Base-by-base conservation (phyloP, 2,329 filamentous ascomycete species). In the Ampelomyces quisqualis region DNA sequence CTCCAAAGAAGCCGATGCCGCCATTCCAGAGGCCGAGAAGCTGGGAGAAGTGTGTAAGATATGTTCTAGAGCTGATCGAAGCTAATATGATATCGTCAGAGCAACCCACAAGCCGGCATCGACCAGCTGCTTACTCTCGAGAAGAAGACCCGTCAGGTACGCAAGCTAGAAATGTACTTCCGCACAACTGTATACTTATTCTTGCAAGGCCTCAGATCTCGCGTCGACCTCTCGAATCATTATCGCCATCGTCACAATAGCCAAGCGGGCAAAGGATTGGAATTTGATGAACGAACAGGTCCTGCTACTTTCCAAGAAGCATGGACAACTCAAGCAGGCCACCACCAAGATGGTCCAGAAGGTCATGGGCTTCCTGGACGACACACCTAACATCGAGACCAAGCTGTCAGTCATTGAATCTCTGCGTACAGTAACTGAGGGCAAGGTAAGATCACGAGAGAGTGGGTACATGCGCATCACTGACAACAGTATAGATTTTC, bases 331-430 rank as follows among this genome's bases (percentile, higher is more conserved):
- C 67, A 98, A 98, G 74, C 93, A 97, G 73, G 93, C 93, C 64
- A 93, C 90, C 63, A 97, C 93, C 60, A 93, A 91, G 77, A 98
- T 98, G 93, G 90, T 98, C 47, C 93, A 98, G 77, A 86, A 85
- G 33, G 90, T 95, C 49, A 95, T 98, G 84, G 79, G 77, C 45
- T 96, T 97, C 71, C 74, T 98, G 62, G 86, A 95, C 64, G 82
- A 86, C 32, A 90, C 90, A 15, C 90, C 93, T 22, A 86, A 82
- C 62, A 65, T 88, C 47, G 90, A 96, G 57, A 90, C 83, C 23
- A 98, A 97, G 75, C 77, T 98, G 42, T 86, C 88, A 15, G 83
- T 95, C 45, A 98, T 98, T 62, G 91, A 98, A 73, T 94, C 91
- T 1, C 72, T 98, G 62, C 83, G 93, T 58, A 97, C 91, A 28